phyloP scores from a whole-genome alignment of 2,329 filamentous ascomycete species.

The Emericellopsis cladophorae region DNA sequence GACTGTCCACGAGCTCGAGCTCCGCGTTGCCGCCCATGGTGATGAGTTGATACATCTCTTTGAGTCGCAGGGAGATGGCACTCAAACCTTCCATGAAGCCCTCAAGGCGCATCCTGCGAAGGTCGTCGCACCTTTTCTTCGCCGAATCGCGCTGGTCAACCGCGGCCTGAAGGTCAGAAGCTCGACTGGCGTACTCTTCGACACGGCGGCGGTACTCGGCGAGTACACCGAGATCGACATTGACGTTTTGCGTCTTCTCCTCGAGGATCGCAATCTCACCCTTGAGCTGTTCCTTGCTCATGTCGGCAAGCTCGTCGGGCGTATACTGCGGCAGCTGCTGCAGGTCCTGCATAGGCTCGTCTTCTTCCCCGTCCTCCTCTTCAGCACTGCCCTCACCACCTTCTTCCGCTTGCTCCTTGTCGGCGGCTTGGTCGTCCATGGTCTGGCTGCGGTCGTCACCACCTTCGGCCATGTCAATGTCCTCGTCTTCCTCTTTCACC shows the following conservation, averaged over 20 bases:
- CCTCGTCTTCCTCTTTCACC: slow-evolving; percentile 12
- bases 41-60: slow-evolving; percentile 99
- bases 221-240: slow-evolving; percentile 79
- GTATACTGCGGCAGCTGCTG: slow-evolving; percentile 68
- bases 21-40: slow-evolving; percentile 99
- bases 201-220: slow-evolving; percentile 79
- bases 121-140: slow-evolving; percentile 86
- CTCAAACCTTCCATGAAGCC: slow-evolving; percentile 98
- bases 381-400: slow-evolving; percentile 10
- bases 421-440: background rate
- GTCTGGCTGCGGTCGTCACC: slow-evolving; percentile 4
- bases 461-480: slow-evolving; percentile 12
- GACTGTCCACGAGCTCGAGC: slow-evolving; percentile 86
- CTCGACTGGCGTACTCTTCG: slow-evolving; percentile 68
- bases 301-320: slow-evolving; percentile 52
- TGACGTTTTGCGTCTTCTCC: slow-evolving; percentile 68
- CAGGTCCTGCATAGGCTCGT: slow-evolving; percentile 6
- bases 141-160: slow-evolving; percentile 69
- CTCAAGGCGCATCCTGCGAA: slow-evolving; percentile 78
- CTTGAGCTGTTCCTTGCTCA: slow-evolving; percentile 49
- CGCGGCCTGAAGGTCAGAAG: slow-evolving; percentile 71
- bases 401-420: slow-evolving; percentile 1
- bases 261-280: slow-evolving; percentile 50
- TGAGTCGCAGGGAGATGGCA: slow-evolving; percentile 83
- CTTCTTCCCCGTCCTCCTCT: slow-evolving; percentile 10